Conservation (phyloP, 2,329 filamentous ascomycete genomes). For the Microcyclospora pomicola region DNA sequence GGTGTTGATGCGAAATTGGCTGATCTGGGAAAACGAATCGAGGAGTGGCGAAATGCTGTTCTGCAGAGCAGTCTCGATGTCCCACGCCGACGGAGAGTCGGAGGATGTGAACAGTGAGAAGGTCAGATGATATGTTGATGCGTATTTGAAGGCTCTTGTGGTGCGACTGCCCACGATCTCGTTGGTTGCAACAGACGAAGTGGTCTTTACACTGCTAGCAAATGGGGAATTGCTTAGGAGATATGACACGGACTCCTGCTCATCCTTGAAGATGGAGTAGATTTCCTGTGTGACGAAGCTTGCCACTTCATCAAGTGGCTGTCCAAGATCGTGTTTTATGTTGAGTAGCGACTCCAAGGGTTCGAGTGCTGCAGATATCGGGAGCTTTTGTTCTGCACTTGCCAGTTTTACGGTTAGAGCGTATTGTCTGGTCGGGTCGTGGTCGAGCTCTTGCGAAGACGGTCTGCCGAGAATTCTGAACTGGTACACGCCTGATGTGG, state of each 20-base stretch:
- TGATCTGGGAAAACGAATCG: slow-evolving; percentile 64
- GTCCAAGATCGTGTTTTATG: slow-evolving; percentile 57
- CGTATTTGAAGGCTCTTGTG: slow-evolving; percentile 77
- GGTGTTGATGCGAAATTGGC: slow-evolving; percentile 90
- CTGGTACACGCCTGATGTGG: too few relatives aligned
- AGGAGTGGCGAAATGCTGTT: slow-evolving; percentile 74
- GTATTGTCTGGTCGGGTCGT: too few relatives aligned
- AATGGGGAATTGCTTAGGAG: slow-evolving; percentile 18
- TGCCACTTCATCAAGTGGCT: slow-evolving; percentile 41
- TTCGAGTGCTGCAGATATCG: slow-evolving; percentile 25
- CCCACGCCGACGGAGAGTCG: slow-evolving; percentile 71
- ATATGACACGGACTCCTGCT: slow-evolving; percentile 60
- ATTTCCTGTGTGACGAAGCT: slow-evolving; percentile 68
- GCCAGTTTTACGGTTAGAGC: too few relatives aligned
- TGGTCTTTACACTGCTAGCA: slow-evolving; percentile 13
- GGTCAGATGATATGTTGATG: slow-evolving; percentile 85
- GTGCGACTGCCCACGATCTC: slow-evolving; percentile 51
- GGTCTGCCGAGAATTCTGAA: too few relatives aligned
- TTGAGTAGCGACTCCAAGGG: slow-evolving; percentile 59
- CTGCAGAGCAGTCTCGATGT: slow-evolving; percentile 68
- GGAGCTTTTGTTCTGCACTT: too few relatives aligned
- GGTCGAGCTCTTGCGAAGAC: too few relatives aligned
- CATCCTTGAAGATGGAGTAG: slow-evolving; percentile 67
- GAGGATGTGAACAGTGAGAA: slow-evolving; percentile 87
- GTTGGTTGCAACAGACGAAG: slow-evolving; percentile 16